These are phyloP conservation scores for Vitis hybrid DNA, from an alignment of 177 flowering plant species.

Conservation along the genomic window DNA sequence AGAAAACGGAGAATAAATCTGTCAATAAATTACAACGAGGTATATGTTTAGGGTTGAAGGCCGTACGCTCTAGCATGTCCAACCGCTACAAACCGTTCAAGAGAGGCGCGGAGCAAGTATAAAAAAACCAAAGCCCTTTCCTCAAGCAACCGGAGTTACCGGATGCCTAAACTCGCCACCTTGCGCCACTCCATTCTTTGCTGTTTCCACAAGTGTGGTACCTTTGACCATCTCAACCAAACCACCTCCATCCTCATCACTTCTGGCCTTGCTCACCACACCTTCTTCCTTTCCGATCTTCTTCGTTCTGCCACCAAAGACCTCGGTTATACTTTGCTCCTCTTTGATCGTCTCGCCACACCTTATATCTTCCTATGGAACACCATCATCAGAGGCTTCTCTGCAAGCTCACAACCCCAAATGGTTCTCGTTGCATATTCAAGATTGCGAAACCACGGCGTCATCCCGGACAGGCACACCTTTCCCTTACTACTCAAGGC, in stretches of 20 bases:
- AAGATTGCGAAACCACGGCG: slow-evolving; percentile 21
- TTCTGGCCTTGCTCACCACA: slow-evolving; percentile 1
- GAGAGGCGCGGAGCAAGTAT: too few species aligned
- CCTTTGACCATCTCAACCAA: neutral
- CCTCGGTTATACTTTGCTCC: neutral
- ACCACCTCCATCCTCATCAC: slow-evolving; percentile 1
- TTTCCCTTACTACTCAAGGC: slow-evolving; percentile 42
- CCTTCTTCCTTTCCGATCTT: neutral
- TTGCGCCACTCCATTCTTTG: too few species aligned
- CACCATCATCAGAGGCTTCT: slow-evolving; percentile 29
- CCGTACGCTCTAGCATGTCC: too few species aligned
- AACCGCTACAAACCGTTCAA: too few species aligned
- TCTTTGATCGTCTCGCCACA: slow-evolving; percentile 18
- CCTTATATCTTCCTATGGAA: slow-evolving; percentile 32
- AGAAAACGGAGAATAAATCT: too few species aligned
- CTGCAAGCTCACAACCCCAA: slow-evolving; percentile 17
- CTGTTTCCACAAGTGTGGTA: too few species aligned
- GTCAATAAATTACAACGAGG: too few species aligned
- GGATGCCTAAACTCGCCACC: too few species aligned
- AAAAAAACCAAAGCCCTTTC: too few species aligned
- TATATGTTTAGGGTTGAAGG: too few species aligned
- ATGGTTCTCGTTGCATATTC: slow-evolving; percentile 21
- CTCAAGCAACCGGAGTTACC: too few species aligned
- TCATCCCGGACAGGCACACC: slow-evolving; percentile 29
- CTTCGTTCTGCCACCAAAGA: neutral